Base-by-base conservation (phyloP, 805 yeast species). In the Starmerella khaoyaiensis region DNA sequence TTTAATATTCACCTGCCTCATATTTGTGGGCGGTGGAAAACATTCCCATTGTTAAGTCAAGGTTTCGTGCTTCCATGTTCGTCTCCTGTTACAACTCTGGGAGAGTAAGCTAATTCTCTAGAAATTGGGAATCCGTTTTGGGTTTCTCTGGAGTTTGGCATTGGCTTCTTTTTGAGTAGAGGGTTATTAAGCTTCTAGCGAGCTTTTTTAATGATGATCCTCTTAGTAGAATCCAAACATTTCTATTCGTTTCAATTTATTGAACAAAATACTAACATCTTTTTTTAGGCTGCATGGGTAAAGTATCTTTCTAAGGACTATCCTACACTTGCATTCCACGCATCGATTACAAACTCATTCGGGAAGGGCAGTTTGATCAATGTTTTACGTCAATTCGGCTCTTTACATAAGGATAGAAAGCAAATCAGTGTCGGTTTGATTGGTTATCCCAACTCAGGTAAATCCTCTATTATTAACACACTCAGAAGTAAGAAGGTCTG, bases 381-480 rank as follows among this genome's bases (percentile, higher is more conserved):
- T 62, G 67, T 87, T 42, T 64, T 87, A 50, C 76, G 98, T 59
- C 98, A 87, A 63, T 90, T 86, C 53, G 79, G 95, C 4, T 70
- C 82, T 24, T 65, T 87, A 47, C 97, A 87, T 57, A 68, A 79
- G 38, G 98, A 87, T 57, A 76, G 96, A 62, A 79, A 84, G 57
- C 98, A 87, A 60, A 84, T 87, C 37, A 84, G 96, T 16, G 95
- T 87, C 41, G 98, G 98, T 3, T 81, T 87, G 53, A 86, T 87
- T 55, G 98, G 98, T 12, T 87, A 90, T 58, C 98, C 98, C 48
- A 87, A 87, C 57, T 79, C 95, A n/a, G 98, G 98, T 49, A 87
- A 87, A 58, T 87, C 97, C 1, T 81, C 94, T 28, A 83, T 87
- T 48, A 87, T 87, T 54, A 87, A 87, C 63, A 86, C 97, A 2